Conservation (phyloP, 2,329 filamentous ascomycete genomes). For the Colletotrichum tabaci region DNA sequence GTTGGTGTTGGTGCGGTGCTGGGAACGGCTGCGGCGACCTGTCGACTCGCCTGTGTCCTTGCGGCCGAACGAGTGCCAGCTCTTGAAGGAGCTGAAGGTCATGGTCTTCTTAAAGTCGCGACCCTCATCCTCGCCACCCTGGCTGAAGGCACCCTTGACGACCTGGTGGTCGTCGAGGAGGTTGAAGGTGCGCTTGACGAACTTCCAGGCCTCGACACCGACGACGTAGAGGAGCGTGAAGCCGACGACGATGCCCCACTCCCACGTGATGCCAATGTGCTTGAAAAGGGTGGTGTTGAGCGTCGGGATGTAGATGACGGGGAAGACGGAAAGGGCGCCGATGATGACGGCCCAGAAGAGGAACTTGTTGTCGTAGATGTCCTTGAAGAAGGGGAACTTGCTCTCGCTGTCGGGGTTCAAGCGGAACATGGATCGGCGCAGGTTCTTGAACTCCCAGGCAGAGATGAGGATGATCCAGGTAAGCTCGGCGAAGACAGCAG, state of each 20-base stretch:
- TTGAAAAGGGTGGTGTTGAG: slow-evolving; percentile 81
- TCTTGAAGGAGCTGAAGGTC: slow-evolving; percentile 67
- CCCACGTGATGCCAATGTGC: slow-evolving; percentile 80
- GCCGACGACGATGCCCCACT: slow-evolving; percentile 79
- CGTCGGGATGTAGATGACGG: slow-evolving; percentile 80
- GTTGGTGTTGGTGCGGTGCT: slow-evolving; percentile 40
- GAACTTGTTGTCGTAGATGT: slow-evolving; percentile 80
- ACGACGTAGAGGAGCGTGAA: slow-evolving; percentile 75
- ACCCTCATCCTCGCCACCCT: slow-evolving; percentile 62
- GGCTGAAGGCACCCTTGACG: slow-evolving; percentile 65
- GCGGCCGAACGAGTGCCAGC: slow-evolving; percentile 60
- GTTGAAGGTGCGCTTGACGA: slow-evolving; percentile 71
- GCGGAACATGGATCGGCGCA: slow-evolving; percentile 79
- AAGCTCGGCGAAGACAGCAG: slow-evolving; percentile 80
- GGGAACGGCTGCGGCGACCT: slow-evolving; percentile 36
- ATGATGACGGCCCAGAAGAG: slow-evolving; percentile 77
- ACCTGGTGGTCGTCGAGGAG: slow-evolving; percentile 68
- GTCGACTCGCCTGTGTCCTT: slow-evolving; percentile 58
- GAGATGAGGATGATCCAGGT: slow-evolving; percentile 82
- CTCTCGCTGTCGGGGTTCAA: slow-evolving; percentile 70
- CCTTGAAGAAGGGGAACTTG: slow-evolving; percentile 69
- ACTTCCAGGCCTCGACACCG: slow-evolving; percentile 81
- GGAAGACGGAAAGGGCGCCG: slow-evolving; percentile 74
- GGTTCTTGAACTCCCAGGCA: slow-evolving; percentile 84
- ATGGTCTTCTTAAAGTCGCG: slow-evolving; percentile 62